Base-by-base conservation (phyloP, 2,329 filamentous ascomycete species). In the Cercospora sp. region DNA sequence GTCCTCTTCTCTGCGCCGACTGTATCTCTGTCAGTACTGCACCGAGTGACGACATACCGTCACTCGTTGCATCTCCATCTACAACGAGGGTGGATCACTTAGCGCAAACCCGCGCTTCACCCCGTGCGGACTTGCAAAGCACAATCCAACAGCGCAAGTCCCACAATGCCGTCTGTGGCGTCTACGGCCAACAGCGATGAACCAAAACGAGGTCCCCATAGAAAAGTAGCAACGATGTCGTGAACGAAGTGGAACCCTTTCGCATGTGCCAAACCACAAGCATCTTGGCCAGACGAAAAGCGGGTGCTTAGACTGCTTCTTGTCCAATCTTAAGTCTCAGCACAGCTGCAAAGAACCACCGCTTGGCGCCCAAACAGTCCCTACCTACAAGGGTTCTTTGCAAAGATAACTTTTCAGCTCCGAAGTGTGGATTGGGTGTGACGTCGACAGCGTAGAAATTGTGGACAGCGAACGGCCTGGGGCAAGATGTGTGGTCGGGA, bases 261-360 rank as follows among this genome's bases (percentile, higher is more conserved):
- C 0, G 53, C 53, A 57, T 57, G 24, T 57, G 53, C 53, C 53
- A 57, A 57, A 26, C 53, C 53, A 57, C 43, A 37, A 63, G 61
- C 43, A 45, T 51, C 61, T 63, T 63, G 61, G 61, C 61, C 45
- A 30, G 32, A 21, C 34, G 61, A 63, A 63, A 63, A 63, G 45
- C 32, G 61, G 61, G 51, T 63, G 61, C 61, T 63, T 63, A 34
- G 49, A 53, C 37, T 53, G 26, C 49, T 53, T 13, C 49, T 53
- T 53, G 49, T 57, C 53, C 53, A 57, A 57, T 57, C 53, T 57
- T 28, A 9, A 28, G 13, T 57, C 61, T 16, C 30, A 49, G 61
- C 43, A 32, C 45, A 63, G 5, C 43, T 49, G 53, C 53, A 57
- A 57, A 57, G 24, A 57, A 49, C 61, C 61, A 63, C 45, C 34